Evolutionary conservation across 257 asterid genomes (phyloP).

Genomic region (Lycium barbarum): DNA sequence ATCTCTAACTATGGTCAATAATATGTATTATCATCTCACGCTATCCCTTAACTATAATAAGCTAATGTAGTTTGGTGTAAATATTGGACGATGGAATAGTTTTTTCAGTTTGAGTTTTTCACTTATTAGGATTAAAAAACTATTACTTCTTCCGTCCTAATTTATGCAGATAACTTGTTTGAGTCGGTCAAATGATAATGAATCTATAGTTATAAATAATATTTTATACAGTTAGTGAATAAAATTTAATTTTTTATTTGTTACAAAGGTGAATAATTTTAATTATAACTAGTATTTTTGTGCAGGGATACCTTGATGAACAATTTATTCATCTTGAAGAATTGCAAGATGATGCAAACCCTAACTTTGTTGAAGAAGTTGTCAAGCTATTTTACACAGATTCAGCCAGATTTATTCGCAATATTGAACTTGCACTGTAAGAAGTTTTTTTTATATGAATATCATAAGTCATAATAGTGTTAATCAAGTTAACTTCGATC

Average conservation of each 20-base stretch:
- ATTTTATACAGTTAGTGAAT: not conserved
- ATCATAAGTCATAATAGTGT: too few relatives aligned
- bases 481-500: too few relatives aligned
- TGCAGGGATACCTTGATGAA: constrained; percentile 83
- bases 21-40: too few relatives aligned
- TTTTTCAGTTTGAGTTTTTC: too few relatives aligned
- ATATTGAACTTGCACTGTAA: constrained; percentile 66
- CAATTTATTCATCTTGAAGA: constrained; percentile 83
- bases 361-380: constrained; percentile 82
- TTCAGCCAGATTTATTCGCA: constrained; percentile 66
- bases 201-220: not conserved
- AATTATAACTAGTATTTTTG: not conserved
- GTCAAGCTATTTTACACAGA: constrained; percentile 66
- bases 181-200: too few relatives aligned
- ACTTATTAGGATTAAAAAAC: too few relatives aligned
- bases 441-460: not conserved
- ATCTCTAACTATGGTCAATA: too few relatives aligned
- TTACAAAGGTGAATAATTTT: not conserved
- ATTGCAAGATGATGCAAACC: constrained; percentile 80
- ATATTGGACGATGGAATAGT: too few relatives aligned
- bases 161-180: too few relatives aligned
- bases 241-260: not conserved
- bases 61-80: too few relatives aligned
- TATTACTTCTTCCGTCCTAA: too few relatives aligned
- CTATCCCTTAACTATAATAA: constrained; percentile 11